A percentile compares a stretch with the other conserved stretches of the same genome.
phyloP scores from a whole-genome alignment of 495 filamentous ascomycete genomes.

The Neurospora intermedia region DNA sequence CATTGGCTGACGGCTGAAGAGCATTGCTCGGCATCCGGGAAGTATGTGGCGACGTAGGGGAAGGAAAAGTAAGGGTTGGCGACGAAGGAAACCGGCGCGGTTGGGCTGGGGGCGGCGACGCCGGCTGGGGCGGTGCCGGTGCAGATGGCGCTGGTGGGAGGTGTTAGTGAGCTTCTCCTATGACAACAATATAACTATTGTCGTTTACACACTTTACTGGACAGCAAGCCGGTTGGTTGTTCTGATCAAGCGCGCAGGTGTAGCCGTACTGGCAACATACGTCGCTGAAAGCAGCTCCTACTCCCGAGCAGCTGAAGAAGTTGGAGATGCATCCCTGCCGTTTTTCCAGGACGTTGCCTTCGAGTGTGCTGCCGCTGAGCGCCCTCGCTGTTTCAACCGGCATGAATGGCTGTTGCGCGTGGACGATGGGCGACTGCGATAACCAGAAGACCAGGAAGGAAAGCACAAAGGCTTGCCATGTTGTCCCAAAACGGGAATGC shows the following conservation, averaged over 20 bases:
- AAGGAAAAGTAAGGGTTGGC: conserved; percentile 55
- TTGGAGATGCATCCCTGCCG: conserved; percentile 24
- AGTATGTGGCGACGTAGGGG: conserved; percentile 54
- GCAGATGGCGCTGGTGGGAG: conserved; percentile 27
- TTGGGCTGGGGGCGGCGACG: conserved; percentile 32
- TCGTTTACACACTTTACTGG: conserved; percentile 27
- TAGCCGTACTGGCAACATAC: conserved; percentile 37
- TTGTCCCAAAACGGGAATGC: not conserved
- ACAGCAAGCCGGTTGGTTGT: conserved; percentile 35
- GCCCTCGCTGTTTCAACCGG: conserved; percentile 19
- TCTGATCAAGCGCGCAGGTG: conserved; percentile 30
- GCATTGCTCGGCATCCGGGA: conserved; percentile 51
- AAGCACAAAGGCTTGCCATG: not conserved
- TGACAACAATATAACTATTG: not conserved
- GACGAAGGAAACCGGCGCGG: conserved; percentile 31
- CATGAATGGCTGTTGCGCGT: conserved; percentile 17
- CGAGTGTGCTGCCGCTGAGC: not conserved
- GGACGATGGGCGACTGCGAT: not conserved
- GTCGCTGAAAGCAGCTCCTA: conserved; percentile 26
- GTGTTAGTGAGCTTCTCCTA: not conserved
- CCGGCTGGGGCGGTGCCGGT: conserved; percentile 37
- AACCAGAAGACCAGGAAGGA: conserved; percentile 2
- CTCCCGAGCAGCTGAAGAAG: conserved; percentile 34
- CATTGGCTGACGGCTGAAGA: conserved; percentile 56
- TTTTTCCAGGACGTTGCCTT: conserved; percentile 5